A percentile compares a stretch with the other conserved stretches of the same genome.
Evolutionary conservation across 805 yeast species (phyloP).

Genomic region (Yarrowia sp.): DNA sequence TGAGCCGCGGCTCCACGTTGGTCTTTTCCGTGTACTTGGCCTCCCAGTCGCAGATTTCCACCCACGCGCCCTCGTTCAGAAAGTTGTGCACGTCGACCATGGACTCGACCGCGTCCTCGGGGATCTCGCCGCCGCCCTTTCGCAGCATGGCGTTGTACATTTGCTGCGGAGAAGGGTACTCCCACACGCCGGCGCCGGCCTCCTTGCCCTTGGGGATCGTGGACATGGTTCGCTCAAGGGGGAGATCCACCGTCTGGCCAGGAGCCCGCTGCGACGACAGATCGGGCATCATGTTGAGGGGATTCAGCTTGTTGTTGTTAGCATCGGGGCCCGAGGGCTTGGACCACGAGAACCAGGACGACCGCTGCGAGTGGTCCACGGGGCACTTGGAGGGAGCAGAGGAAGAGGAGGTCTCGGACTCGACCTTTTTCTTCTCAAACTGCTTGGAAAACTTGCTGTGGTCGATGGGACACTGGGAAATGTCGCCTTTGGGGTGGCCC

Average conservation of each 20-base stretch:
- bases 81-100: conserved; percentile 98
- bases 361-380: conserved; percentile 49
- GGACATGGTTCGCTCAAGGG: conserved; percentile 83
- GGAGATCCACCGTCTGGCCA: conserved; percentile 78
- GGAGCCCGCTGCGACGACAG: conserved; percentile 72
- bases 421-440: conserved; percentile 35
- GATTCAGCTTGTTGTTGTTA: conserved; percentile 58
- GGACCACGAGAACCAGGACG: conserved; percentile 41
- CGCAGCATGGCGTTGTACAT: conserved; percentile 98
- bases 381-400: conserved; percentile 53
- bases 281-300: conserved; percentile 88
- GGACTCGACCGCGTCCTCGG: conserved; percentile 93
- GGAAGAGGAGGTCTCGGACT: conserved; percentile 6
- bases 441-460: conserved; percentile 48
- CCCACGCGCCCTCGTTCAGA: conserved; percentile 97
- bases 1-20: conserved; percentile 71
- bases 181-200: conserved; percentile 83
- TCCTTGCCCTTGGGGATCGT: conserved; percentile 83
- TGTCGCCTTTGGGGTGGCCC: conserved; percentile 37
- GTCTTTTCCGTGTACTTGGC: conserved; percentile 64
- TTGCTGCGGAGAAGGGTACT: conserved; percentile 98
- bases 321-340: conserved; percentile 50
- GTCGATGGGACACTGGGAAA: conserved; percentile 53
- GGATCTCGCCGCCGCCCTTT: conserved; percentile 88
- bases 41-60: conserved; percentile 93